Percentiles rank a stretch among this genome's conserved stretches.
Conservation (phyloP, 139 green algal genomes). For the Mesotaenium endlicherianum region DNA sequence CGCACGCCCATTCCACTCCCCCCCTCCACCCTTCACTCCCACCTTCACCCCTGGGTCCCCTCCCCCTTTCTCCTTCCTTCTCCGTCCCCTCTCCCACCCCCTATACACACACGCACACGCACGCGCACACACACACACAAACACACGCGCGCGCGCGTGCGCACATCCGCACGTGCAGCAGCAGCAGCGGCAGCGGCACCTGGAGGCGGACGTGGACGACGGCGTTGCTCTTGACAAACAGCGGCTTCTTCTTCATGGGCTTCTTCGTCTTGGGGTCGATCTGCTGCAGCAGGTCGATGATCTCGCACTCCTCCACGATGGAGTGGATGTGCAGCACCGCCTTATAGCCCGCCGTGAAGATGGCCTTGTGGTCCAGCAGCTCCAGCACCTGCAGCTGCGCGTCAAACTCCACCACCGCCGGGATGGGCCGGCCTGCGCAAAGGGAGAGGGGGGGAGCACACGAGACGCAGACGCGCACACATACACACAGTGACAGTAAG, state of each 20-base stretch:
- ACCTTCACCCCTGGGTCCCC: too few species aligned
- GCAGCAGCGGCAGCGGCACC: conserved; percentile 3
- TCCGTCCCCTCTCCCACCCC: neutral
- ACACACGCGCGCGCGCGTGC: too few species aligned
- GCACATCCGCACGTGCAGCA: neutral
- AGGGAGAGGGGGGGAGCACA: neutral
- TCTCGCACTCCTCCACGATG: conserved; percentile 89
- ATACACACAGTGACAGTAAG: too few species aligned
- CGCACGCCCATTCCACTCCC: too few species aligned
- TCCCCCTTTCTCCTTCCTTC: too few species aligned
- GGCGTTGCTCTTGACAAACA: conserved; percentile 59
- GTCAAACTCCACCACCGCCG: conserved; percentile 79
- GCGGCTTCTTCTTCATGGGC: conserved; percentile 57
- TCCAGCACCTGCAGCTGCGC: conserved; percentile 78
- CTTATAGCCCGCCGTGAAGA: conserved; percentile 88
- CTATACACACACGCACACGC: neutral
- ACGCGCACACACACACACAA: neutral
- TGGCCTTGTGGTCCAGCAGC: conserved; percentile 89
- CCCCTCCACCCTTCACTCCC: too few species aligned
- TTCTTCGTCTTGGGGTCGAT: conserved; percentile 67
- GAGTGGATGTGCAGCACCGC: conserved; percentile 60
- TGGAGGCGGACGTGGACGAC: conserved; percentile 56
- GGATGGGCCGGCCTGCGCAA: conserved; percentile 46
- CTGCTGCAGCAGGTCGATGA: conserved; percentile 71
- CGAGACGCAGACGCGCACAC: neutral